These are phyloP conservation scores for Colletotrichum sidae DNA, from an alignment of 2,329 filamentous ascomycete genomes.

Conservation along the genomic window DNA sequence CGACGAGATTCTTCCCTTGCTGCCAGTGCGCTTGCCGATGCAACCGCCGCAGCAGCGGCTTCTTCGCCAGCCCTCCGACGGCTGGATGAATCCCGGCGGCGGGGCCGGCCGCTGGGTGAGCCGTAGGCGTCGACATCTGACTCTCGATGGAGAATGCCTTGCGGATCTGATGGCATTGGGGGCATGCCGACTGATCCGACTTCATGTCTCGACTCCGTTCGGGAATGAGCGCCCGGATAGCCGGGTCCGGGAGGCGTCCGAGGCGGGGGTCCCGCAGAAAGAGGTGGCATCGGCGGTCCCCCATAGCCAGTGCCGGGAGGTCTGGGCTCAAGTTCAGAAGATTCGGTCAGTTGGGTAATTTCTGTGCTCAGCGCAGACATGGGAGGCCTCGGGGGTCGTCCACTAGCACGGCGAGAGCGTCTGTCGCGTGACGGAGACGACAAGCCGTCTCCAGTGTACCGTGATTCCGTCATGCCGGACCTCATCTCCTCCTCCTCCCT, in stretches of 20 bases:
- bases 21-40: constrained; percentile 60
- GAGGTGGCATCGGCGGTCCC: constrained; percentile 53
- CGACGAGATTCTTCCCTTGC: constrained; percentile 57
- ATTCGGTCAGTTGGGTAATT: constrained; percentile 44
- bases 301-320: constrained; percentile 46
- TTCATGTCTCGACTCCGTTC: constrained; percentile 55
- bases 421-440: constrained; percentile 53
- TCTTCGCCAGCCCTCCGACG: constrained; percentile 58
- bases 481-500: constrained; percentile 65
- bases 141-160: constrained; percentile 52
- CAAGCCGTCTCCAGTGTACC: constrained; percentile 77
- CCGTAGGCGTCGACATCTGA: constrained; percentile 58
- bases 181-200: constrained; percentile 56
- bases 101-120: constrained; percentile 54
- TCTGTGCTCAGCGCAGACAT: constrained; percentile 36
- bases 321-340: constrained; percentile 54
- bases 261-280: constrained; percentile 42
- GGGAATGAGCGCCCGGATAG: constrained; percentile 38
- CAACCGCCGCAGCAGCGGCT: constrained; percentile 60
- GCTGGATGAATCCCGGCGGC: constrained; percentile 58
- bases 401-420: constrained; percentile 44
- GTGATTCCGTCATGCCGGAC: constrained; percentile 70
- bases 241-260: constrained; percentile 54
- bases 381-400: constrained; percentile 42
- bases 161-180: constrained; percentile 59